Evolutionary conservation across 148 eudicot genomes (phyloP).

Genomic region (Cornus florida): DNA sequence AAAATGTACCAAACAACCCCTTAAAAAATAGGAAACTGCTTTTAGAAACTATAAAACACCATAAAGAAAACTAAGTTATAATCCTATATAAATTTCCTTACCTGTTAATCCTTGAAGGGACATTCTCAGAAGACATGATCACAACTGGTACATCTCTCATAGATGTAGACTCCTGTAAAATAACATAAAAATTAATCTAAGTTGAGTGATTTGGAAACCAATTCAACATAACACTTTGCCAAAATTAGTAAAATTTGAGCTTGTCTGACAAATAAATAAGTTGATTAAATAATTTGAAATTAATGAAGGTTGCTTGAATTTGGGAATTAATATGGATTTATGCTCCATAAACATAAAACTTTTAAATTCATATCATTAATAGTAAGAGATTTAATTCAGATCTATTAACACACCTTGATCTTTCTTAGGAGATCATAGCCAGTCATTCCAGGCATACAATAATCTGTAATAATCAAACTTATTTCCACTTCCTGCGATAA

Average conservation of each 20-base stretch:
- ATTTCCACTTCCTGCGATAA: constrained; percentile 41
- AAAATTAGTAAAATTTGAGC: too few relatives aligned
- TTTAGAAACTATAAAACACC: too few relatives aligned
- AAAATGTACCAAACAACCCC: too few relatives aligned
- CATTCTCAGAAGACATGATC: constrained; percentile 75
- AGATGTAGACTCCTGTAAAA: constrained; percentile 48
- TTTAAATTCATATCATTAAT: too few relatives aligned
- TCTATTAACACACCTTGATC: constrained; percentile 44
- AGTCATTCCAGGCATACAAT: constrained; percentile 72
- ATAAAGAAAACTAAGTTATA: too few relatives aligned
- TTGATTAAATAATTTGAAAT: too few relatives aligned
- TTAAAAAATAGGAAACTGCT: too few relatives aligned
- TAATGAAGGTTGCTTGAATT: too few relatives aligned
- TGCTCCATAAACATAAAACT: too few relatives aligned
- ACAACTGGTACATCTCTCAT: constrained; percentile 64
- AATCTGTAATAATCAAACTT: constrained; percentile 64
- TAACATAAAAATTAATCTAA: neutral
- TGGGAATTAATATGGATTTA: too few relatives aligned
- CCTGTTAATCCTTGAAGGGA: constrained; percentile 59
- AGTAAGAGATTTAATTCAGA: neutral
- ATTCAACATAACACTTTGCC: too few relatives aligned
- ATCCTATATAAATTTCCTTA: neutral
- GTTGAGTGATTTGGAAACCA: neutral
- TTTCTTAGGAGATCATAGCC: constrained; percentile 63
- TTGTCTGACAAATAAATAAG: too few relatives aligned